Evolutionary conservation across 2,329 filamentous ascomycete genomes (phyloP).

Genomic region (Dothideomycetes sp.): DNA sequence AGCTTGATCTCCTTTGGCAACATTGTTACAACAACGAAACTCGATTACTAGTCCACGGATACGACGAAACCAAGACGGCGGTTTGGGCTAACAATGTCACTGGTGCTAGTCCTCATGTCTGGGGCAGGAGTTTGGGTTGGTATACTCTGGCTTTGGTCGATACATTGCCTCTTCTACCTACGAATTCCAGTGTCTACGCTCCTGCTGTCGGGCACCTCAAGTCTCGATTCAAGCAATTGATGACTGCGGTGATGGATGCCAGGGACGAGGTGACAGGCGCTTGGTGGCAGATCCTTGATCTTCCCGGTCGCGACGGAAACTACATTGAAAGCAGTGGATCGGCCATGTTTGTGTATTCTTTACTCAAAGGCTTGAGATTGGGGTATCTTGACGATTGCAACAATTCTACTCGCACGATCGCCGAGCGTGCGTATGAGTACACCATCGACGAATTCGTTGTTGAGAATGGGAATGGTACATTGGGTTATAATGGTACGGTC

Average conservation of each 20-base stretch:
- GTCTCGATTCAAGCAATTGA: conserved; percentile 30
- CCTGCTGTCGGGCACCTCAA: conserved; percentile 23
- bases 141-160: conserved; percentile 45
- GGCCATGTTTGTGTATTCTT: conserved; percentile 48
- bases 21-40: conserved; percentile 34
- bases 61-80: conserved; percentile 41
- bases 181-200: too few relatives aligned
- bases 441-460: conserved; percentile 40
- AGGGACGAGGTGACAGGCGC: conserved; percentile 36
- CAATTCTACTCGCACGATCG: conserved; percentile 40
- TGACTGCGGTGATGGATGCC: conserved; percentile 31
- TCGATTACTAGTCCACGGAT: conserved; percentile 45
- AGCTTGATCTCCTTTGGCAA: conserved; percentile 39
- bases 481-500: conserved; percentile 45
- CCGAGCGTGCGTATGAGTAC: conserved; percentile 35
- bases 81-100: conserved; percentile 44
- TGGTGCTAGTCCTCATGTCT: conserved; percentile 45
- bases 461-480: conserved; percentile 38
- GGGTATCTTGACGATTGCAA: conserved; percentile 30
- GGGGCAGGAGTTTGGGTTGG: conserved; percentile 48
- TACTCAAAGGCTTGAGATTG: conserved; percentile 39
- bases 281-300: conserved; percentile 51
- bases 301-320: conserved; percentile 41
- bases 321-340: conserved; percentile 53
- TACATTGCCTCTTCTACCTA: conserved; percentile 35